phyloP scores from a whole-genome alignment of 169 alveolate genomes.

The Eimeria nieschulzi region DNA sequence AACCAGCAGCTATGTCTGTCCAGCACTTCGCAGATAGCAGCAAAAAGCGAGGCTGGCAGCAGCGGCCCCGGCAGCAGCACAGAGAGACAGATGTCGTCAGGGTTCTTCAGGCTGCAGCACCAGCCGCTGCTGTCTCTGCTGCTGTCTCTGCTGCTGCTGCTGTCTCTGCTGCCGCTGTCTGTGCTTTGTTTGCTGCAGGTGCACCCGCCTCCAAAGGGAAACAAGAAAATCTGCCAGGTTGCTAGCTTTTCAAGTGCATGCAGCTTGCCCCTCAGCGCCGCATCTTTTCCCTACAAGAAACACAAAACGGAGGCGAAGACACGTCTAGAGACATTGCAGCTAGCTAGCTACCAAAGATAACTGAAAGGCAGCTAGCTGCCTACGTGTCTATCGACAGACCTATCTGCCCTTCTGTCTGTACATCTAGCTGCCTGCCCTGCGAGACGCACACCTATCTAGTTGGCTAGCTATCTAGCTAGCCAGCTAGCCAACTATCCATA shows the following conservation, averaged over 20 bases:
- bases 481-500: no score
- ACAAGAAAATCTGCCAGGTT: neutral
- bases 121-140: neutral
- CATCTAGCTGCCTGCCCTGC: no score
- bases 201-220: neutral
- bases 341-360: no score
- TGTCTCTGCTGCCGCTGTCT: neutral
- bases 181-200: neutral
- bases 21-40: neutral
- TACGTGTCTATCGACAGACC: no score
- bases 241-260: neutral
- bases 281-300: neutral
- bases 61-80: constrained; percentile 10
- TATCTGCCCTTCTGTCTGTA: no score
- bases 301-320: no score
- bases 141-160: neutral
- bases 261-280: neutral
- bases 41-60: neutral
- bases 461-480: no score
- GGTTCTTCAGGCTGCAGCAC: neutral
- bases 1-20: neutral
- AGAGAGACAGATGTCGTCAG: neutral
- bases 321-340: no score
- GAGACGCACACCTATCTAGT: no score
- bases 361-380: no score